These are phyloP conservation scores for Jaltomata sinuosa DNA, from an alignment of 257 asterid genomes.

Conservation along the genomic window DNA sequence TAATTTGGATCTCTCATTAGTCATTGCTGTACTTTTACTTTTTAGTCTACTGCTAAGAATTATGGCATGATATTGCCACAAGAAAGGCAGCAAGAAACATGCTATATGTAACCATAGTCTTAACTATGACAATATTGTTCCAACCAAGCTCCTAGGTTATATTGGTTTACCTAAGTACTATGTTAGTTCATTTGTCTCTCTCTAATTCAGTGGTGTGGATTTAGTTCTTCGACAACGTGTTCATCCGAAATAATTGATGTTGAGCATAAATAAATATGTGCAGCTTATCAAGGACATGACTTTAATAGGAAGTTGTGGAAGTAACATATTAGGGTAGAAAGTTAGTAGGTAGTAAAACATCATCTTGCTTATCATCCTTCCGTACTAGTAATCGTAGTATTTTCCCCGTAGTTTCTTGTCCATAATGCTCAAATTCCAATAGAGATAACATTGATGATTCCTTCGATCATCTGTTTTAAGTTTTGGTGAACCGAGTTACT, in stretches of 20 bases:
- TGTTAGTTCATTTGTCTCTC: neutral
- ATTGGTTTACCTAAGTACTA: neutral
- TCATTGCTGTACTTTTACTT: neutral
- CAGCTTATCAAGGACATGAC: too few relatives aligned
- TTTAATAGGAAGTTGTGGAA: too few relatives aligned
- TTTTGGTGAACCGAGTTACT: neutral
- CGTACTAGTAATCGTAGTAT: too few relatives aligned
- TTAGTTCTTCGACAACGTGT: neutral
- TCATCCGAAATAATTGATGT: neutral
- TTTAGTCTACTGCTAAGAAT: neutral
- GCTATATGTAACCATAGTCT: neutral
- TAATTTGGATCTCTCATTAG: neutral
- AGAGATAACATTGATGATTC: neutral
- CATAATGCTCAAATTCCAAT: rapidly evolving
- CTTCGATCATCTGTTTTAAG: neutral
- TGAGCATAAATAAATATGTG: neutral
- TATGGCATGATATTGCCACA: neutral
- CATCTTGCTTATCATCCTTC: too few relatives aligned
- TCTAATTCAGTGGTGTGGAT: neutral
- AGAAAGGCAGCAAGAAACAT: neutral
- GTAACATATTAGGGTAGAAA: too few relatives aligned
- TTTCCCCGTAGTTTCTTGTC: too few relatives aligned
- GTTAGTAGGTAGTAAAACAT: too few relatives aligned
- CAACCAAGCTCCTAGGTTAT: neutral
- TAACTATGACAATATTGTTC: neutral